Evolutionary conservation across 1,284 basidiomycete species (phyloP).

Genomic region (Cutaneotrichosporon mucoides): DNA sequence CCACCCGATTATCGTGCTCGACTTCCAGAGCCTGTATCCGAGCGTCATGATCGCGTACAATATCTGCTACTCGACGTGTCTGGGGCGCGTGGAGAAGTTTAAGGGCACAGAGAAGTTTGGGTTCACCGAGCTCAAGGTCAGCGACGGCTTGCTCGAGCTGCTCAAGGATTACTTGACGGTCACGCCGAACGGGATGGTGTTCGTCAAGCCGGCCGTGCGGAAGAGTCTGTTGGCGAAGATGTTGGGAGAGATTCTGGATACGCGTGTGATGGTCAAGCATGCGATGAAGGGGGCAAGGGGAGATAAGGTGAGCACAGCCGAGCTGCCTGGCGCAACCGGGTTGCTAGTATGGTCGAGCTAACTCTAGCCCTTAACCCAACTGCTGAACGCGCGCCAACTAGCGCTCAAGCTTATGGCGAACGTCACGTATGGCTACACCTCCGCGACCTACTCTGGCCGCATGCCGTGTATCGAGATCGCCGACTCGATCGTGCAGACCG

Average conservation of each 20-base stretch:
- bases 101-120: slow-evolving; percentile 87
- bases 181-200: slow-evolving; percentile 90
- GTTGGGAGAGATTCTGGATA: slow-evolving; percentile 88
- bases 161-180: slow-evolving; percentile 75
- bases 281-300: slow-evolving; percentile 78
- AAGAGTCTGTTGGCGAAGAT: slow-evolving; percentile 84
- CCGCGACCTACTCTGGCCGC: slow-evolving; percentile 86
- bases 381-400: slow-evolving; percentile 82
- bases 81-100: slow-evolving; percentile 81
- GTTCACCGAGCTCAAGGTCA: slow-evolving; percentile 63
- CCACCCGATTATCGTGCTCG: slow-evolving; percentile 84
- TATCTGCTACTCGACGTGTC: slow-evolving; percentile 92
- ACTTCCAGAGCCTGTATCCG: slow-evolving; percentile 95
- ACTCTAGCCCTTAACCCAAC: slow-evolving; percentile 65
- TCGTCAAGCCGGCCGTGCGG: slow-evolving; percentile 79
- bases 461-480: slow-evolving; percentile 99
- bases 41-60: slow-evolving; percentile 99
- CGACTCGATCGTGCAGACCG: slow-evolving; percentile 94
- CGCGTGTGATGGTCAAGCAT: slow-evolving; percentile 95
- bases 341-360: too few relatives aligned
- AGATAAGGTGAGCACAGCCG: slow-evolving; percentile 75
- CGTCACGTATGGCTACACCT: slow-evolving; percentile 93
- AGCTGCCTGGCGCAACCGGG: too few relatives aligned
- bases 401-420: slow-evolving; percentile 79
- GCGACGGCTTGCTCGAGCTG: slow-evolving; percentile 63